A percentile compares a stretch with the other conserved stretches of the same genome.
phyloP scores from a whole-genome alignment of 805 yeast species.

The Teunomyces atbi region DNA sequence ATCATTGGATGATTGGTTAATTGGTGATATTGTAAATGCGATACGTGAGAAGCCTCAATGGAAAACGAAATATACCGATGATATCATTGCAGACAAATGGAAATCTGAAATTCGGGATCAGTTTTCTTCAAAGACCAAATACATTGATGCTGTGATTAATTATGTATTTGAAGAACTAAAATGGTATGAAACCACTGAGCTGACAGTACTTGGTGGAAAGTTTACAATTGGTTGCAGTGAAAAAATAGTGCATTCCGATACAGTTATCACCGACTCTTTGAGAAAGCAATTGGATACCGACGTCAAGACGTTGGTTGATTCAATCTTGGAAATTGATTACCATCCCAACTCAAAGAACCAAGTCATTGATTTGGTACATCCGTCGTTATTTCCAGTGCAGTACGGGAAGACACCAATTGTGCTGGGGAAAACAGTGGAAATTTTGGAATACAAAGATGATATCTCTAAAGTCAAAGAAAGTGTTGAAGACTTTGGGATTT shows the following conservation, averaged over 20 bases:
- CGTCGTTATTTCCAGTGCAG: slow-evolving; percentile 18
- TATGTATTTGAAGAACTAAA: slow-evolving; percentile 14
- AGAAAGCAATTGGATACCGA: neutral
- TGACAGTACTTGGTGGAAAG: slow-evolving; percentile 1
- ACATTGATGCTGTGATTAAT: slow-evolving; percentile 11
- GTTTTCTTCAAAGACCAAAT: slow-evolving; percentile 1
- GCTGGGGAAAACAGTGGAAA: neutral
- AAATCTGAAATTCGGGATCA: slow-evolving; percentile 15
- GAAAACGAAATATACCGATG: slow-evolving; percentile 22
- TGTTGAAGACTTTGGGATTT: slow-evolving; percentile 9
- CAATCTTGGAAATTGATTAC: slow-evolving; percentile 8
- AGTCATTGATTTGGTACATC: slow-evolving; percentile 20
- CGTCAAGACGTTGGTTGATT: slow-evolving; percentile 2
- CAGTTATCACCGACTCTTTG: slow-evolving; percentile 1
- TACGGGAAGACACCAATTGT: slow-evolving; percentile 12
- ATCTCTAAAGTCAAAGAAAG: slow-evolving; percentile 6
- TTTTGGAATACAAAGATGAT: too few species aligned
- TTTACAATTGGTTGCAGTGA: slow-evolving; percentile 8
- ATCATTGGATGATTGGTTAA: slow-evolving; percentile 15
- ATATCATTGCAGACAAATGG: slow-evolving; percentile 25
- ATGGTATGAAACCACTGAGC: slow-evolving; percentile 13
- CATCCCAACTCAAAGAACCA: slow-evolving; percentile 13
- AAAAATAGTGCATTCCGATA: slow-evolving; percentile 8
- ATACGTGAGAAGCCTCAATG: slow-evolving; percentile 28
- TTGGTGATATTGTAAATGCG: slow-evolving; percentile 13